Conservation (phyloP, 768 basidiomycete species). For the Trametes cinnabarina region DNA sequence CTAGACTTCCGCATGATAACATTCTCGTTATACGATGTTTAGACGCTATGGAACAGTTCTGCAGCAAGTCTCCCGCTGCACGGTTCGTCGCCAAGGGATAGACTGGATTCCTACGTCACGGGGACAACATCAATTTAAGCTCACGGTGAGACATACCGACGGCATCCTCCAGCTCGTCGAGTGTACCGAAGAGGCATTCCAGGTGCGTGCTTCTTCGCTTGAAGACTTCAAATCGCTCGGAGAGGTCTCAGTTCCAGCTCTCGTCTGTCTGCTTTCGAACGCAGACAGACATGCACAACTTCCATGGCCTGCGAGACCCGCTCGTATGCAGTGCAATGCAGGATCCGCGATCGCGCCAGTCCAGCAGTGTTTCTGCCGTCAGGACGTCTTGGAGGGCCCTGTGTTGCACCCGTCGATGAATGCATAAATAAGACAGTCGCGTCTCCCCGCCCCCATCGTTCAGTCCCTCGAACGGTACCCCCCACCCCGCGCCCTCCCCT, state of each 20-base stretch:
- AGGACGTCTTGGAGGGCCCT: background rate
- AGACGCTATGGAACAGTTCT: too few species aligned
- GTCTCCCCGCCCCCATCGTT: background rate
- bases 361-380: background rate
- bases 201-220: background rate
- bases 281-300: too few species aligned
- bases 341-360: background rate
- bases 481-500: constrained; percentile 1
- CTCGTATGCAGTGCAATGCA: background rate
- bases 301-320: too few species aligned
- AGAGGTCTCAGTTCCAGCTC: background rate
- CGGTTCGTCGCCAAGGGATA: too few species aligned
- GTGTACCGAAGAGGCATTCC: background rate
- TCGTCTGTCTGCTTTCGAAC: background rate
- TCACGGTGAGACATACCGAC: background rate
- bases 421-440: background rate
- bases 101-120: too few species aligned
- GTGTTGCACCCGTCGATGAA: background rate
- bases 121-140: background rate
- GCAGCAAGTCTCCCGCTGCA: too few species aligned
- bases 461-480: constrained; percentile 7
- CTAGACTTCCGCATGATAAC: too few species aligned
- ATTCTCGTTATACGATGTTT: too few species aligned
- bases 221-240: background rate
- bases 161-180: background rate